Conservation (phyloP, 306 rosid species). For the Castanea mollissima region DNA sequence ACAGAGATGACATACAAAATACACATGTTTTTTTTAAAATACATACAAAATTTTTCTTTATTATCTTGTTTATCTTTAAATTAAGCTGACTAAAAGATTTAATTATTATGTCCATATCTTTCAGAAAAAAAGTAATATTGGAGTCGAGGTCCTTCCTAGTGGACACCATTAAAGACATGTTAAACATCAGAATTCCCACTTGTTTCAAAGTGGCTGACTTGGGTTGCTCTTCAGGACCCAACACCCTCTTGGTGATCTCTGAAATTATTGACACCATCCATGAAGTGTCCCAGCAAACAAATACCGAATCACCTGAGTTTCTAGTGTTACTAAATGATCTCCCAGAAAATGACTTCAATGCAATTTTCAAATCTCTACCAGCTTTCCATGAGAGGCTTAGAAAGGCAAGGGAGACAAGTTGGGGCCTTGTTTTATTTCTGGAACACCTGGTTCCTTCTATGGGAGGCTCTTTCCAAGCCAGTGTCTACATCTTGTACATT, state of each 20-base stretch:
- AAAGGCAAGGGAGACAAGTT: background rate
- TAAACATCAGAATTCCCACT: background rate
- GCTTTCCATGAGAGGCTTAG: background rate
- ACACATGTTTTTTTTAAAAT: no score
- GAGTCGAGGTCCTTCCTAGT: background rate
- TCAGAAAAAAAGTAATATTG: background rate
- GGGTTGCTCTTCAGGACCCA: background rate
- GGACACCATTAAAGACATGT: background rate
- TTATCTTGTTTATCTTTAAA: no score
- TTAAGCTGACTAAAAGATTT: no score
- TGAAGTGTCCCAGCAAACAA: background rate
- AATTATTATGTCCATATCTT: background rate
- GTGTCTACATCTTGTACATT: background rate
- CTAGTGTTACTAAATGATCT: background rate
- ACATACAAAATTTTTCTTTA: no score
- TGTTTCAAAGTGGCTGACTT: background rate
- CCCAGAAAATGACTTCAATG: background rate
- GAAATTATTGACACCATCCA: background rate
- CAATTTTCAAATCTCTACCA: background rate
- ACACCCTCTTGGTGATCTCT: background rate
- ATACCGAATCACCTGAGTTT: background rate
- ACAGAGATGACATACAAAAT: no score
- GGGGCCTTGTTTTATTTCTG: background rate
- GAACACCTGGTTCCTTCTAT: background rate
- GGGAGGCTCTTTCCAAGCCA: background rate